Percentiles rank a stretch among this genome's conserved stretches.
Conservation (phyloP, 169 alveolate species). For the Plasmodium knowlesi region DNA sequence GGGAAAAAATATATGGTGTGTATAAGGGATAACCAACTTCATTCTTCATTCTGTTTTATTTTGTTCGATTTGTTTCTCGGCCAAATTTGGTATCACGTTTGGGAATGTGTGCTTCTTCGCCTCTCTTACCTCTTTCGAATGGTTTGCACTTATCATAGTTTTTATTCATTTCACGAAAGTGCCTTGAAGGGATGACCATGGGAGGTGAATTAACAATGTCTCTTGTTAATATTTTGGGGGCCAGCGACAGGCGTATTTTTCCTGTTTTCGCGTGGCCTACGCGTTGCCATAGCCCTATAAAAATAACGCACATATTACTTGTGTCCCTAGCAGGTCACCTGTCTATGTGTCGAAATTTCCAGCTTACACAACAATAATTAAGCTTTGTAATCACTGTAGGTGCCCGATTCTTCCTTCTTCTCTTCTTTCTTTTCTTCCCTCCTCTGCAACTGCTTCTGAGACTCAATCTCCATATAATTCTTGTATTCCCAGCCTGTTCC, state of each 20-base stretch:
- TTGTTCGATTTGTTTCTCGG: neutral
- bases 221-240: neutral
- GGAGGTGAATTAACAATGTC: neutral
- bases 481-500: slow-evolving; percentile 72
- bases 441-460: neutral
- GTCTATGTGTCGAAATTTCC: neutral
- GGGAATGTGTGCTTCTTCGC: neutral
- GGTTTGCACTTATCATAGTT: neutral
- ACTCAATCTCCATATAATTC: slow-evolving; percentile 23
- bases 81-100: neutral
- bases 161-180: neutral
- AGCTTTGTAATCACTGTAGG: slow-evolving; percentile 31
- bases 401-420: neutral
- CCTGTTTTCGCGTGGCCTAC: neutral
- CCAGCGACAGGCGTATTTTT: neutral
- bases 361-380: neutral
- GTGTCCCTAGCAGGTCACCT: neutral
- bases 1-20: neutral
- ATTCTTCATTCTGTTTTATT: neutral
- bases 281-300: neutral
- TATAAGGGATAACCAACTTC: neutral
- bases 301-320: neutral
- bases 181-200: neutral
- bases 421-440: neutral
- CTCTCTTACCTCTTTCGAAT: neutral